Percentiles rank a stretch among this genome's conserved stretches.
These are phyloP conservation scores for Candida corydali DNA, from an alignment of 805 yeast species.

Conservation along the genomic window DNA sequence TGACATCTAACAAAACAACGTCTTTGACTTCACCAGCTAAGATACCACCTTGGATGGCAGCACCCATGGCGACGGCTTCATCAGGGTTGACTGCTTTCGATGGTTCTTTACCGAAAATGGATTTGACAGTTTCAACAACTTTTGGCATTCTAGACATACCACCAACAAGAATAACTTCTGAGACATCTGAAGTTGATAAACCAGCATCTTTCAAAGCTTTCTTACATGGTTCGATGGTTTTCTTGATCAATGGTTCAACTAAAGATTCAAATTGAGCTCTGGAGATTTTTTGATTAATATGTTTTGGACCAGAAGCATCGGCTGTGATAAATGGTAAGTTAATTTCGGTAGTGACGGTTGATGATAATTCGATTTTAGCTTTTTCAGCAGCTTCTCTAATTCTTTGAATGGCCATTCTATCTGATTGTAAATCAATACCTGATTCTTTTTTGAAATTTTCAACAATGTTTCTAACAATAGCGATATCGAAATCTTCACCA, in stretches of 20 bases:
- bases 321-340: conserved; percentile 86
- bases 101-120: conserved; percentile 77
- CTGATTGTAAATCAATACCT: conserved; percentile 60
- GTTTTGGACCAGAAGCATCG: conserved; percentile 78
- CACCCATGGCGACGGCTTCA: conserved; percentile 94
- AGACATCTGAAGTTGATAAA: conserved; percentile 57
- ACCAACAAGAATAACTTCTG: conserved; percentile 83
- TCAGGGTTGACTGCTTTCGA: conserved; percentile 93
- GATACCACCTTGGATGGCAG: conserved; percentile 97
- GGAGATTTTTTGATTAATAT: conserved; percentile 64
- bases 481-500: conserved; percentile 90
- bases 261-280: conserved; percentile 65
- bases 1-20: conserved; percentile 83
- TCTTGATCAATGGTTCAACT: conserved; percentile 67
- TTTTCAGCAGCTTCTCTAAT: conserved; percentile 85
- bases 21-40: conserved; percentile 93
- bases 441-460: conserved; percentile 71
- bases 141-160: conserved; percentile 94
- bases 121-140: conserved; percentile 72
- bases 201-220: conserved; percentile 82
- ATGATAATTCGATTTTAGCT: conserved; percentile 84
- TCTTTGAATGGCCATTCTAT: conserved; percentile 79
- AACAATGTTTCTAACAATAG: conserved; percentile 78
- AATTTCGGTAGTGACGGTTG: conserved; percentile 66
- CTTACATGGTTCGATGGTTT: conserved; percentile 71